phyloP scores from a whole-genome alignment of 441 rosid species.

The Brassica hybrid region DNA sequence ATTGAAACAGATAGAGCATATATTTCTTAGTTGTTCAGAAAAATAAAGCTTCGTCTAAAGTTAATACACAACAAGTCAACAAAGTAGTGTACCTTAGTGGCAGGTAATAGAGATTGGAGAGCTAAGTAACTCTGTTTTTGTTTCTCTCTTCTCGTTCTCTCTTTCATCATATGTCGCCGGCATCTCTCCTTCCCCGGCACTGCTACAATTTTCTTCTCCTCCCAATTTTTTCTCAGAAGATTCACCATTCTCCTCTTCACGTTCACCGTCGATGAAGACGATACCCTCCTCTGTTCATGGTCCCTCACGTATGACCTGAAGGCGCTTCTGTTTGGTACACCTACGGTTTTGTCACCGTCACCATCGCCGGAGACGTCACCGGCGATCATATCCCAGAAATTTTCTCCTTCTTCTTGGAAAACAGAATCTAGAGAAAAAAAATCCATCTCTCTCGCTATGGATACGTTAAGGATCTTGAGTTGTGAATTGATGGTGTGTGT shows the following conservation, averaged over 20 bases:
- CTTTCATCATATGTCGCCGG: constrained; percentile 55
- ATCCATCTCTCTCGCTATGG: constrained; percentile 46
- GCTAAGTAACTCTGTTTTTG: constrained; percentile 57
- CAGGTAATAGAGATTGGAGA: constrained; percentile 57
- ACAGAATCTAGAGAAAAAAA: constrained; percentile 35
- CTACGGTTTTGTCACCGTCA: constrained; percentile 2
- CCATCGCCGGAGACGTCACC: constrained; percentile 18
- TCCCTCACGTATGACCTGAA: constrained; percentile 46
- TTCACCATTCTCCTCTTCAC: constrained; percentile 57
- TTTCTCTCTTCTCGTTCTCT: constrained; percentile 63
- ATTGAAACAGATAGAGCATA: too few species aligned
- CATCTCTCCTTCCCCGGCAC: constrained; percentile 45
- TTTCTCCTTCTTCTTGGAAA: constrained; percentile 25
- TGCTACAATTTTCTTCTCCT: constrained; percentile 16
- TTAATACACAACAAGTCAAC: background rate
- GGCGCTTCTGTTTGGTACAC: constrained; percentile 40
- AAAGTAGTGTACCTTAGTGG: constrained; percentile 29
- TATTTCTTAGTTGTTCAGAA: background rate
- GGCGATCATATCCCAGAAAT: constrained; percentile 37
- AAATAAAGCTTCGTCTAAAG: background rate
- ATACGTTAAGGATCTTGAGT: constrained; percentile 26
- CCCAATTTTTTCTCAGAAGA: constrained; percentile 44
- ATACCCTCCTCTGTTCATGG: constrained; percentile 11
- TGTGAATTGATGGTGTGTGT: constrained; percentile 13
- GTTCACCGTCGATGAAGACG: constrained; percentile 41